Base-by-base conservation (phyloP, 306 rosid genomes). In the Gastrolobium villosum region DNA sequence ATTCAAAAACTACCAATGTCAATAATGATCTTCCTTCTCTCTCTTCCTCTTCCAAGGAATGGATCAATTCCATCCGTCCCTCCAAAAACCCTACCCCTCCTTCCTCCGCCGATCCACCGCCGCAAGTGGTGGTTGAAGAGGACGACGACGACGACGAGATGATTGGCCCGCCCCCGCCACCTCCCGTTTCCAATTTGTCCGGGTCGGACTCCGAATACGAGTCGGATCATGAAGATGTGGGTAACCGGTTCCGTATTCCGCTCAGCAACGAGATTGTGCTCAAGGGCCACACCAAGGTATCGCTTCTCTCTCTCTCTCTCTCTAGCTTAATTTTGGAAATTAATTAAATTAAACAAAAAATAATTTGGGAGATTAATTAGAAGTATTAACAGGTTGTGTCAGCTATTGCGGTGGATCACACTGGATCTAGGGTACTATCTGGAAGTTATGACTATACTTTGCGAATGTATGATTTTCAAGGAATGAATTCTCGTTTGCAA, bases 391-490 rank as follows among this genome's bases (percentile, higher is more conserved):
- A 90, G 97, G 97, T 94, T 55, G 97, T 94, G 63, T 88, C 99
- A 10, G 87, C 98, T 39, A 91, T 95, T 79, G 98, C 99, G 9
- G 84, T 92, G 77, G 99, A 95, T 86, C 99, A 83, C 77, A n/a
- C 99, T 9, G 99, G 98, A 44, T 95, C 99, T 7, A 82, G 99
- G 78, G 98, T 95, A 13, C 88, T 95, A 41, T 87, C 99, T 28
- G 98, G 99, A 67, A 95, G 97, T 84, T 95, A 95, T 68, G 98
- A 95, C 85, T 95, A 95, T 63, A 75, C 89, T 1, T 88, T 95
- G 3, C 92, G 89, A 0, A 95, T 95, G 99, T 95, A 88, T 65
- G 99, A 95, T 62, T 95, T 95, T 68, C 97, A 95, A 88, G 99
- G 99, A 65, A 95, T 92, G 99, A 92, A 85, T 84, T 83, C 98